phyloP scores from a whole-genome alignment of 495 filamentous ascomycete genomes.

The Paragyromitra xinjiangensis region DNA sequence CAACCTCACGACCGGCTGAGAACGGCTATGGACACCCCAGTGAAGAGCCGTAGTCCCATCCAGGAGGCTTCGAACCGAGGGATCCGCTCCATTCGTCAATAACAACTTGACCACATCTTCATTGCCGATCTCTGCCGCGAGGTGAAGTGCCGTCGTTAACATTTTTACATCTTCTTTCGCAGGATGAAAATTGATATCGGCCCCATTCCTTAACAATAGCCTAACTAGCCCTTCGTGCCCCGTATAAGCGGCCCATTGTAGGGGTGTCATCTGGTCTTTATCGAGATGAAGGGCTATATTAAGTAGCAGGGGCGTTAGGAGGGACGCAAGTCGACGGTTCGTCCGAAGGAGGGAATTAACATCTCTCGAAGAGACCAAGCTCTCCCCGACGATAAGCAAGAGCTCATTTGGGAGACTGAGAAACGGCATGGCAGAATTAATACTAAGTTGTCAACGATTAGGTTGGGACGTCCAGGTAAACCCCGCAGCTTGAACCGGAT shows the following conservation, averaged over 20 bases:
- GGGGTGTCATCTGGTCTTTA: slow-evolving; percentile 16
- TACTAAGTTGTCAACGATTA: not conserved
- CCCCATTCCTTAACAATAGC: slow-evolving; percentile 12
- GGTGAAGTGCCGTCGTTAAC: slow-evolving; percentile 12
- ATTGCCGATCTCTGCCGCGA: slow-evolving; percentile 13
- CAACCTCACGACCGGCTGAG: not conserved
- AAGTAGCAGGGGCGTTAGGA: not conserved
- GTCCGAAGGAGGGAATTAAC: slow-evolving; percentile 5
- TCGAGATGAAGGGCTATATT: slow-evolving; percentile 13
- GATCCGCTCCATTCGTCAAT: not conserved
- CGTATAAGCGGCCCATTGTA: slow-evolving; percentile 8
- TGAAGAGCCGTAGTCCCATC: slow-evolving; percentile 13
- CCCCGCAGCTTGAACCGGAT: not conserved
- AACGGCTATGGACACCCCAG: slow-evolving; percentile 12
- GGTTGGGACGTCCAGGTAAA: not conserved
- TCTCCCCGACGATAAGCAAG: not conserved
- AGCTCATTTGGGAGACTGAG: slow-evolving; percentile 5
- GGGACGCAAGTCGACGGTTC: not conserved
- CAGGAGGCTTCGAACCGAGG: not conserved
- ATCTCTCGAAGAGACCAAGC: slow-evolving; percentile 1
- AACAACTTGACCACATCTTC: slow-evolving; percentile 7
- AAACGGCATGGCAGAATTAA: not conserved
- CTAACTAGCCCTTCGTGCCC: slow-evolving; percentile 1
- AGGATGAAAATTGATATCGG: slow-evolving; percentile 17
- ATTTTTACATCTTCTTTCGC: slow-evolving; percentile 15